These are phyloP conservation scores for Aspergillus nanangensis DNA, from an alignment of 495 filamentous ascomycete genomes.

Conservation along the genomic window DNA sequence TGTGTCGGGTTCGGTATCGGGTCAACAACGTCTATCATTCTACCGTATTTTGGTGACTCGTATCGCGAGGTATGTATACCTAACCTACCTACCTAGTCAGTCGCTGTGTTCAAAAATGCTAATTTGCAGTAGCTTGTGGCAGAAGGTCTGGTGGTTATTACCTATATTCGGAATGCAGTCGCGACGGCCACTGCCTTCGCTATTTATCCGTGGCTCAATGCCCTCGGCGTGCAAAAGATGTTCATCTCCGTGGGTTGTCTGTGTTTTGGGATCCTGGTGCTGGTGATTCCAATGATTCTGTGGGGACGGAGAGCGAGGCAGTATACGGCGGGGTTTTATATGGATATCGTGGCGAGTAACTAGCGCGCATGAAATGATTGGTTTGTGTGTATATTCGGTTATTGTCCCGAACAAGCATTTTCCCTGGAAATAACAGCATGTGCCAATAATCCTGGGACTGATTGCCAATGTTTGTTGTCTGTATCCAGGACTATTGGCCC, in stretches of 20 bases:
- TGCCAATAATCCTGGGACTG: no score
- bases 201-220: conserved; percentile 2
- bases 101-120: neutral
- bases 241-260: conserved; percentile 2
- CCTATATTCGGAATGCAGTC: conserved; percentile 1
- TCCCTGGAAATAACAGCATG: no score
- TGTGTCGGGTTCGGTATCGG: conserved; percentile 12
- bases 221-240: conserved; percentile 3
- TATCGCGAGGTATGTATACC: conserved; percentile 19
- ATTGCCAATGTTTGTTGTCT: no score
- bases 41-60: conserved; percentile 22
- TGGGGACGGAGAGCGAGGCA: conserved; percentile 2
- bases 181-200: conserved; percentile 2
- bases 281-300: conserved; percentile 4
- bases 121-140: conserved; percentile 1
- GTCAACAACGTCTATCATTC: conserved; percentile 10
- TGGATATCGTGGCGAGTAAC: neutral
- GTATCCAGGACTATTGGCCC: no score
- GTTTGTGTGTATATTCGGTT: no score
- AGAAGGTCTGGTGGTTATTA: conserved; percentile 5
- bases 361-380: no score
- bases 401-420: no score
- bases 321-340: conserved; percentile 2
- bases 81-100: neutral
- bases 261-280: neutral